A percentile compares a stretch with the other conserved stretches of the same genome.
Evolutionary conservation across 1,139 yeast genomes (phyloP).

Genomic region (Hanseniaspora gamundiae): DNA sequence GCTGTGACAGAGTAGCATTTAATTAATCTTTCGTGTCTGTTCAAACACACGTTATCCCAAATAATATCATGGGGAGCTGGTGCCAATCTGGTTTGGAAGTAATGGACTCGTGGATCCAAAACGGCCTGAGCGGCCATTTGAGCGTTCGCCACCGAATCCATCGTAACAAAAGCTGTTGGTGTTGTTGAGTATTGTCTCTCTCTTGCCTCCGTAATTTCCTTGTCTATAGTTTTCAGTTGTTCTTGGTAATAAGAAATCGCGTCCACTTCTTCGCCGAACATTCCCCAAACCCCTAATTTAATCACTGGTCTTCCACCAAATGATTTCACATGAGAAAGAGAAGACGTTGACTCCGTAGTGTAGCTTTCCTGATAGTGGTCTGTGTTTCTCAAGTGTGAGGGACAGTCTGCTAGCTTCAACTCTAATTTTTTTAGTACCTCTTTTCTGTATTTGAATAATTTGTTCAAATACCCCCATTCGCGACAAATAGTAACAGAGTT

Average conservation of each 20-base stretch:
- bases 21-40: conserved; percentile 40
- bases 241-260: conserved; percentile 53
- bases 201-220: conserved; percentile 47
- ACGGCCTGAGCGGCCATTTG: conserved; percentile 83
- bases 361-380: conserved; percentile 18
- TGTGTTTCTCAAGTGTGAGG: conserved; percentile 15
- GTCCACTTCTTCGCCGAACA: conserved; percentile 47
- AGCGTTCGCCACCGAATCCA: conserved; percentile 77
- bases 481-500: conserved; percentile 65
- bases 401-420: conserved; percentile 64
- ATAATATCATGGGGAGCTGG: conserved; percentile 75
- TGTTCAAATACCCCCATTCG: conserved; percentile 70
- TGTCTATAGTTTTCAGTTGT: conserved; percentile 45
- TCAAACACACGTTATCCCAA: conserved; percentile 60
- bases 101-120: conserved; percentile 63
- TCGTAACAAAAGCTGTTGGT: conserved; percentile 66
- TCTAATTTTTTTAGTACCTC: conserved; percentile 47
- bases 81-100: conserved; percentile 55
- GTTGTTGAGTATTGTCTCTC: conserved; percentile 54
- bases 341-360: conserved; percentile 8
- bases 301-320: conserved; percentile 36
- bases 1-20: conserved; percentile 51
- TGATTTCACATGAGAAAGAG: conserved; percentile 6
- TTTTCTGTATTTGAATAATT: conserved; percentile 48
- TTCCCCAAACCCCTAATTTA: conserved; percentile 38